Percentiles rank a stretch among this genome's conserved stretches.
phyloP scores from a whole-genome alignment of 2,329 filamentous ascomycete genomes.

The Fusarium proliferatum region DNA sequence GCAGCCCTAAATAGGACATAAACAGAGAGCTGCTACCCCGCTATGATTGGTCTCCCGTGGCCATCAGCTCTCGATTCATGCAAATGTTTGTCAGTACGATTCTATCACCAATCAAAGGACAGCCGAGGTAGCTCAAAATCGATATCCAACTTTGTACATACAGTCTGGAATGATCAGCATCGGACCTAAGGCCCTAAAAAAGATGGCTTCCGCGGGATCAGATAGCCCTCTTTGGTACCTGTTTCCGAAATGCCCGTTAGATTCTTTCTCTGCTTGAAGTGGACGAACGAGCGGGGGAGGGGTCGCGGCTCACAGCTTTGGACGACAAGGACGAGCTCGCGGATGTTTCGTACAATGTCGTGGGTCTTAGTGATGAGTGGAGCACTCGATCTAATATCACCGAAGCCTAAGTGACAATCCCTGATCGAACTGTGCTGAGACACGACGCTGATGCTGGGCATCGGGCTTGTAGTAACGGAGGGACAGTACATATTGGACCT shows the following conservation, averaged over 20 bases:
- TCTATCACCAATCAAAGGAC: not conserved
- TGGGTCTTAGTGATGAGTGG: not conserved
- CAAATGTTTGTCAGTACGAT: not conserved
- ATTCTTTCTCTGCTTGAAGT: too few species aligned
- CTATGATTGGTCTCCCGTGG: accelerated
- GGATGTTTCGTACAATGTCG: not conserved
- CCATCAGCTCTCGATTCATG: too few species aligned
- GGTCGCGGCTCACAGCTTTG: too few species aligned
- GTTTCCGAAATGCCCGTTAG: not conserved
- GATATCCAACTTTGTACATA: not conserved
- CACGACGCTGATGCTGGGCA: accelerated
- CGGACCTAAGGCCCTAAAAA: not conserved
- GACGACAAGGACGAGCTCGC: not conserved
- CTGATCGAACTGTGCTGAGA: too few species aligned
- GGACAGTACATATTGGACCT: not conserved
- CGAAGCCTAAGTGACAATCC: accelerated
- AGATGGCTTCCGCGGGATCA: not conserved
- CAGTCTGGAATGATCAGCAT: not conserved
- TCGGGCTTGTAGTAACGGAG: accelerated
- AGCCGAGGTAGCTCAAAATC: not conserved
- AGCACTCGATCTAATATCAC: not conserved
- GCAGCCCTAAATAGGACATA: too few species aligned
- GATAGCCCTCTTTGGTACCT: not conserved
- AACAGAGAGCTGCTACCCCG: not conserved
- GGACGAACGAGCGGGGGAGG: not conserved